These are phyloP conservation scores for Ophiocordyceps camponoti-leonardi DNA, from an alignment of 2,329 filamentous ascomycete species.

Conservation along the genomic window DNA sequence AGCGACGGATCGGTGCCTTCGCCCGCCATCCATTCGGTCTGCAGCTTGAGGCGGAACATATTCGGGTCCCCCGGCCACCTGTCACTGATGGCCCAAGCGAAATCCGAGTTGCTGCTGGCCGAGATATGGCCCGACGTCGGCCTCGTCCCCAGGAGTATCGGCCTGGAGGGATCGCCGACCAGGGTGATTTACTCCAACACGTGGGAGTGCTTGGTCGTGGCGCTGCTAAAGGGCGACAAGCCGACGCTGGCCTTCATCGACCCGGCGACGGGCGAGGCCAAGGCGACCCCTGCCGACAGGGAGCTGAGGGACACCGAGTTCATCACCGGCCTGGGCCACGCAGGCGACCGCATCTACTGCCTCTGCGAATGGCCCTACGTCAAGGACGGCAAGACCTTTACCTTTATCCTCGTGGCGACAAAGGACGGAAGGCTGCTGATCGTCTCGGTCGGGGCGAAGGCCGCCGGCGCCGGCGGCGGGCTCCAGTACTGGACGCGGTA, in stretches of 20 bases:
- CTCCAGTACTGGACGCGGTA: slow-evolving; percentile 37
- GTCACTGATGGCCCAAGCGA: slow-evolving; percentile 31
- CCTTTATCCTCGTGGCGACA: slow-evolving; percentile 45
- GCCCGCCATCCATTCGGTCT: slow-evolving; percentile 29
- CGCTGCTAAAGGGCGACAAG: slow-evolving; percentile 21
- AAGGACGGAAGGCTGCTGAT: slow-evolving; percentile 37
- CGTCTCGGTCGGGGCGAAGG: slow-evolving; percentile 23
- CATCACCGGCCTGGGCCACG: slow-evolving; percentile 37
- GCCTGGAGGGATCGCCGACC: slow-evolving; percentile 27
- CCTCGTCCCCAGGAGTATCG: slow-evolving; percentile 31
- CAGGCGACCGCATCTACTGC: slow-evolving; percentile 40
- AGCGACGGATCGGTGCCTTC: slow-evolving; percentile 26
- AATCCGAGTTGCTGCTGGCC: slow-evolving; percentile 31
- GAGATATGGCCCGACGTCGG: slow-evolving; percentile 28
- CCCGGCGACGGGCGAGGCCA: slow-evolving; percentile 30
- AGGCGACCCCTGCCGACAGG: slow-evolving; percentile 29
- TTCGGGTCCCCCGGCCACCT: slow-evolving; percentile 19
- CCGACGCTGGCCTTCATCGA: slow-evolving; percentile 40
- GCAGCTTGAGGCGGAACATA: slow-evolving; percentile 22
- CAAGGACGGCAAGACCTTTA: slow-evolving; percentile 38
- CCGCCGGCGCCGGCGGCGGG: slow-evolving; percentile 4
- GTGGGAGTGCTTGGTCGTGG: slow-evolving; percentile 37
- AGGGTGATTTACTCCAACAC: slow-evolving; percentile 36
- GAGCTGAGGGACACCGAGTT: slow-evolving; percentile 24
- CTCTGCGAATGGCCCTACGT: slow-evolving; percentile 47